Evolutionary conservation across 148 eudicot species (phyloP).

Genomic region (Amaranthus cruentus): DNA sequence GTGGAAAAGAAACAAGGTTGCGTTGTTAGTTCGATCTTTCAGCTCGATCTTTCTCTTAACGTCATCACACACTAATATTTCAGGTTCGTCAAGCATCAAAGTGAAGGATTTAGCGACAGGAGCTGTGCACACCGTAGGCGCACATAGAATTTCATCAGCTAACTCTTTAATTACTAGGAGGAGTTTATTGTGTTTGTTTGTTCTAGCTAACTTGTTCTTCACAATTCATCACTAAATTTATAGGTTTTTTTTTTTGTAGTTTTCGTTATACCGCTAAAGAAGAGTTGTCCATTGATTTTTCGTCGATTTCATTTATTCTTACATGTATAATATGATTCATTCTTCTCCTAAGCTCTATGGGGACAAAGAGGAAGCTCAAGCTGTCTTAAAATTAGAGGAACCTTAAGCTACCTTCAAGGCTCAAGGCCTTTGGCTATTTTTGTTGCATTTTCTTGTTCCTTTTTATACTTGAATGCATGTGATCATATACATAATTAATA

Average conservation of each 20-base stretch:
- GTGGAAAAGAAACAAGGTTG: neutral
- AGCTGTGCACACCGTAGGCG: conserved; percentile 38
- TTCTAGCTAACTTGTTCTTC: conserved; percentile 34
- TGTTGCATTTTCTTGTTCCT: conserved; percentile 3
- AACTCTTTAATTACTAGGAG: conserved; percentile 22
- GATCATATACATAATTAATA: neutral
- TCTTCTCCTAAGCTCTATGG: conserved; percentile 9
- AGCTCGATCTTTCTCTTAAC: neutral
- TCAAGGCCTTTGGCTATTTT: conserved; percentile 12
- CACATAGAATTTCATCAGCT: conserved; percentile 54
- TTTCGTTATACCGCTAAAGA: conserved; percentile 5
- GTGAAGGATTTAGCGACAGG: conserved; percentile 53
- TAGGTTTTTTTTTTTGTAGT: neutral
- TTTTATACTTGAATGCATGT: neutral
- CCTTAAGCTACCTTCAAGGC: conserved; percentile 9
- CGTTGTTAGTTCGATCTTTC: neutral
- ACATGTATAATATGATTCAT: conserved; percentile 1
- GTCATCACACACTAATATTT: conserved; percentile 8
- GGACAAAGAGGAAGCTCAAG: conserved; percentile 17
- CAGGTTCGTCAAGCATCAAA: conserved; percentile 77
- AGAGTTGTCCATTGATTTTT: conserved; percentile 11
- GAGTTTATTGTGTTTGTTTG: conserved; percentile 31
- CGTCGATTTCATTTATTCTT: conserved; percentile 15
- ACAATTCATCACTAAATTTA: conserved; percentile 15
- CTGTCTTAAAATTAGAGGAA: conserved; percentile 6